These are phyloP conservation scores for Phytopythium ostracodes DNA, from an alignment of 352 stramenopile species.

Conservation along the genomic window DNA sequence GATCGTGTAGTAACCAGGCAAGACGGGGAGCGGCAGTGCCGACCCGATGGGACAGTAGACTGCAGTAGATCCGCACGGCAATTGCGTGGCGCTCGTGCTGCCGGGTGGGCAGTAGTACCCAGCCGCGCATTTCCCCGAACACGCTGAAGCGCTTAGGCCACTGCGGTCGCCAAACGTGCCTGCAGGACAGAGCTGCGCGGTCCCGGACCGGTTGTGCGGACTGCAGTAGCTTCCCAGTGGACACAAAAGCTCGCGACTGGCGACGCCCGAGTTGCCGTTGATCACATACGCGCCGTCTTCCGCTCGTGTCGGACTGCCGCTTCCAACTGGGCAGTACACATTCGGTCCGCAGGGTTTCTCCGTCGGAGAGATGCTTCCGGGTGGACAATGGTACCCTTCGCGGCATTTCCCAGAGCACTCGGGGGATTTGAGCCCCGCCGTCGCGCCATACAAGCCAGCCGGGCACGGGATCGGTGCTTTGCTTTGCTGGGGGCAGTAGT, in stretches of 20 bases:
- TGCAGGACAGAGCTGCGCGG: slow-evolving; percentile 35
- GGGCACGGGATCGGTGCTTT: slow-evolving; percentile 30
- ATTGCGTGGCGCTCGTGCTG: slow-evolving; percentile 30
- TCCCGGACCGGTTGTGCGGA: slow-evolving; percentile 21
- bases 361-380: slow-evolving; percentile 42
- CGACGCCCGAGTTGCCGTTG: slow-evolving; percentile 20
- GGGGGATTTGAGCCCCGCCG: slow-evolving; percentile 25
- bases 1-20: slow-evolving; percentile 43
- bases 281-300: slow-evolving; percentile 30
- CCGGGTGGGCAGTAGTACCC: slow-evolving; percentile 61
- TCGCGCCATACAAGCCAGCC: slow-evolving; percentile 51
- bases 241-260: slow-evolving; percentile 18
- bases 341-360: slow-evolving; percentile 27
- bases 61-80: slow-evolving; percentile 29
- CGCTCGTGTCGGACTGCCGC: slow-evolving; percentile 13
- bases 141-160: slow-evolving; percentile 33
- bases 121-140: slow-evolving; percentile 39
- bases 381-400: slow-evolving; percentile 58
- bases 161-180: slow-evolving; percentile 57
- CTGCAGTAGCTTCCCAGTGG: slow-evolving; percentile 47
- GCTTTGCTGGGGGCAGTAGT: slow-evolving; percentile 47
- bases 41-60: slow-evolving; percentile 54
- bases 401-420: slow-evolving; percentile 57
- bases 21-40: slow-evolving; percentile 23
- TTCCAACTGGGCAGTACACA: slow-evolving; percentile 28